phyloP scores from a whole-genome alignment of 2,329 filamentous ascomycete species.

The Neofusicoccum laricinum region DNA sequence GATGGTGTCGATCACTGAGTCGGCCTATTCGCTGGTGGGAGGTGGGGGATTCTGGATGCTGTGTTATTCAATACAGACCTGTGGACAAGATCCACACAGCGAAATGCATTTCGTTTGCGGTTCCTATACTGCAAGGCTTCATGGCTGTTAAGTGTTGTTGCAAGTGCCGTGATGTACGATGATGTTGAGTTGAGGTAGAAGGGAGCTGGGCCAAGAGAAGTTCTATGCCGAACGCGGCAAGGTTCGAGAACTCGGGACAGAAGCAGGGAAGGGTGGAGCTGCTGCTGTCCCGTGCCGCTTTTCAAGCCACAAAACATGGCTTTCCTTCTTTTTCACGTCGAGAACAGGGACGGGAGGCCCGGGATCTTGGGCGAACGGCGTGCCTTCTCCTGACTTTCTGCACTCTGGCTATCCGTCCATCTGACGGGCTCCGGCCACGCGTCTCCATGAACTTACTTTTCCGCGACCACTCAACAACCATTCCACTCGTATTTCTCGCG shows the following conservation, averaged over 20 bases:
- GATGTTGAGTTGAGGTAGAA: neutral
- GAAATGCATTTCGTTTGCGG: neutral
- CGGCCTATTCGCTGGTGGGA: neutral
- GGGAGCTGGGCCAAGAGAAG: neutral
- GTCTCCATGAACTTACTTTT: too few relatives aligned
- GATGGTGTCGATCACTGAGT: neutral
- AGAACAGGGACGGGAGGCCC: neutral
- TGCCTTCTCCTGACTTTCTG: neutral
- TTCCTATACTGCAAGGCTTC: neutral
- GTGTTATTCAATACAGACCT: neutral
- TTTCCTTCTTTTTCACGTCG: neutral
- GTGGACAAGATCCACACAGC: neutral
- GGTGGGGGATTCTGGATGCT: conserved; percentile 4
- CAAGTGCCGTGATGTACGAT: neutral
- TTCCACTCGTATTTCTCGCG: too few relatives aligned
- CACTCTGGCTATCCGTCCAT: too few relatives aligned
- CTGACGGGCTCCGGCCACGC: too few relatives aligned
- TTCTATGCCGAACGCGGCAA: neutral
- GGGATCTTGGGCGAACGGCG: too few relatives aligned
- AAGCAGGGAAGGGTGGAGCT: neutral
- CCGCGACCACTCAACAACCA: too few relatives aligned
- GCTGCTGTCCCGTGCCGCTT: neutral
- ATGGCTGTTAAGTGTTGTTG: neutral
- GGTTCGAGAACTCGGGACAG: neutral
- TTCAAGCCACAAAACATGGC: neutral